Base-by-base conservation (phyloP, 345 rosid species). In the Erysimum cheiranthoides region DNA sequence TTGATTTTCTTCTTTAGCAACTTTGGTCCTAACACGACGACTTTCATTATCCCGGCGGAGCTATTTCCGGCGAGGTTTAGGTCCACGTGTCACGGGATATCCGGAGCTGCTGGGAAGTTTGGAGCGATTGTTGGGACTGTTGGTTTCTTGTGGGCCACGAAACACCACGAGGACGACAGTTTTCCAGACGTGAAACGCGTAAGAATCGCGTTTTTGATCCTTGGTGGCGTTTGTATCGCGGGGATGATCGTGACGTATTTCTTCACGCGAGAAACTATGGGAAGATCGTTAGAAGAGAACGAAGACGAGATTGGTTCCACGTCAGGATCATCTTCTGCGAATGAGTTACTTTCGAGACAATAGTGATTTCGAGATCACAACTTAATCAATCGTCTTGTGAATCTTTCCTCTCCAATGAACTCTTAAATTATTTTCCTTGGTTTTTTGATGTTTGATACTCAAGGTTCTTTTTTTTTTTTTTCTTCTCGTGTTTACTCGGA, bases 1-100 rank as follows among this genome's bases (percentile, higher is more conserved):
- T 79, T 87, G 6, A 79, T 86, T 0, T 90, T 87, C 79, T 92
- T 92, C 88, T 92, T 92, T 35, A 81, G 91, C 45, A 92, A 92
- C 76, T 88, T 88, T 36, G 97, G 97, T 42, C 97, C 96, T 5
- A 92, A 92, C 69, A 83, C 93, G 1, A 90, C 96, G 3, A 90
- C 97, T 0, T 92, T 90, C 63, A 88, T 92, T 0, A 83, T 88
- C 42, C 97, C 97, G 0, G 96, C 96, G 0, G 96, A 92, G 57
- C 88, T 90, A 18, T 92, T 92, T 42, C 97, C 97, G 2, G 90
- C 97, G 0, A 84, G 97, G 76, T 87, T 92, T 42, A 82, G 97
- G 71, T 79, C 96, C 3, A 92, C 93, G 2, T 92, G 97, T 73
- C 93, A 92, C 30, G 97, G 92, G 36, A 83, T 92, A 27, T 78